Base-by-base conservation (phyloP, 2,329 filamentous ascomycete genomes). In the Fusarium transvaalense region DNA sequence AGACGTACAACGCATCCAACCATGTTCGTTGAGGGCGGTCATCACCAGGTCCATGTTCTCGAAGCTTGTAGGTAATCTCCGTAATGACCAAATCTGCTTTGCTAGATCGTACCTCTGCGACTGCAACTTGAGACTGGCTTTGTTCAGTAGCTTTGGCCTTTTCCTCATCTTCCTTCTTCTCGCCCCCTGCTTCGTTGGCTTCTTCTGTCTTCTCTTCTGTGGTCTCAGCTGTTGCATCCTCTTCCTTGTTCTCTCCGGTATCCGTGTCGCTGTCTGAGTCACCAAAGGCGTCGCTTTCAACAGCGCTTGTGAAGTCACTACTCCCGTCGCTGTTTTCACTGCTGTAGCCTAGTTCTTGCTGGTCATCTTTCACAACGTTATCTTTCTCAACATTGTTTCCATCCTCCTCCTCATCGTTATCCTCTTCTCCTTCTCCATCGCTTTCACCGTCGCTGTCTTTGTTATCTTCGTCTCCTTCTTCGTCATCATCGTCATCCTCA, bases 101-200 rank as follows among this genome's bases (percentile, higher is more conserved):
- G 6, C n/a, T 23, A 1, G 19, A 3, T 10, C 0, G 43, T 32
- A 5, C 14, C 2, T 15, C 27, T 3, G 27, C 6, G 13, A 3
- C 9, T 19, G 4, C 37, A 14, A 13, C 12, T 39, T 7, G 10
- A 14, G 7, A 3, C 9, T 19, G 27, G 2, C 19, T 14, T 39
- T 23, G 37, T 9, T 46, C 8, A 8, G 10, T 15, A 3, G 13
- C 8, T 3, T 46, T 14, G 0, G 9, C n/a, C 3, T 46, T 14
- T 31, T 15, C 5, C 13, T 7, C n/a, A 5, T 32, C 27, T 32
- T 31, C 13, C 21, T 7, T 29, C 4, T 43, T 6, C 15, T 27
- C 15, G 6, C 15, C 41, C 17, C 5, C n/a, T 37, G 4, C 35
- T 12, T 5, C 9, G 5, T 7, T n/a, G 10, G 10, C 10, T 37